phyloP scores from a whole-genome alignment of 2,329 filamentous ascomycete species.

The Aureobasidium musti region DNA sequence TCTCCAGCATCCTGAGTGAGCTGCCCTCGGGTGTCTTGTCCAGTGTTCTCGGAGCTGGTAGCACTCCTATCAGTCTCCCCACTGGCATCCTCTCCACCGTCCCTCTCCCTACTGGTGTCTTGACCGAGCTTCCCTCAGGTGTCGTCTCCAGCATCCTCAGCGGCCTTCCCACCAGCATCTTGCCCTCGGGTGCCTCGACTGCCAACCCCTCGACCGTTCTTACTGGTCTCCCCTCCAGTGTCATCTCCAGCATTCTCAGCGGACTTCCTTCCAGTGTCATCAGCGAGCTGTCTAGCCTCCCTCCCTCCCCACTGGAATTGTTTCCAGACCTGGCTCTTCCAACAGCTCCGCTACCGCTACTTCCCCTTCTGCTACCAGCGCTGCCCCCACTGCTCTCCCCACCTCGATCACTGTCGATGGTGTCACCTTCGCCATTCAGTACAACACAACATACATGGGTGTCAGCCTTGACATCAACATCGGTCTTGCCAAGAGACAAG shows the following conservation, averaged over 20 bases:
- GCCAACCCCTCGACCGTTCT: background rate
- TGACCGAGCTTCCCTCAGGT: background rate
- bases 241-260: constrained; percentile 12
- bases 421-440: constrained; percentile 9
- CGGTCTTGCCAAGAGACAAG: constrained; percentile 8
- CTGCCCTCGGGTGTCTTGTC: background rate
- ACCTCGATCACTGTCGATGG: background rate
- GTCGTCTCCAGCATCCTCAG: constrained; percentile 6
- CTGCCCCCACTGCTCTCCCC: background rate
- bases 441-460: constrained; percentile 10
- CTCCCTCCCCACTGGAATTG: background rate
- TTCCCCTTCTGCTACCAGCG: background rate
- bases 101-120: background rate
- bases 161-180: background rate
- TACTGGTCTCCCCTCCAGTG: background rate
- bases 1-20: background rate
- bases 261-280: background rate
- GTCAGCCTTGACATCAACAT: background rate
- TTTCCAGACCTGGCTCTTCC: background rate
- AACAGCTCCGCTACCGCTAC: background rate
- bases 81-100: background rate
- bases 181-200: background rate
- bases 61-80: background rate
- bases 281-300: background rate
- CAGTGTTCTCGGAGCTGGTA: background rate